Evolutionary conservation across 345 rosid species (phyloP), one percentile per base, ranked within the genome.

Genomic region (Chamaenerion angustifolium): DNA sequence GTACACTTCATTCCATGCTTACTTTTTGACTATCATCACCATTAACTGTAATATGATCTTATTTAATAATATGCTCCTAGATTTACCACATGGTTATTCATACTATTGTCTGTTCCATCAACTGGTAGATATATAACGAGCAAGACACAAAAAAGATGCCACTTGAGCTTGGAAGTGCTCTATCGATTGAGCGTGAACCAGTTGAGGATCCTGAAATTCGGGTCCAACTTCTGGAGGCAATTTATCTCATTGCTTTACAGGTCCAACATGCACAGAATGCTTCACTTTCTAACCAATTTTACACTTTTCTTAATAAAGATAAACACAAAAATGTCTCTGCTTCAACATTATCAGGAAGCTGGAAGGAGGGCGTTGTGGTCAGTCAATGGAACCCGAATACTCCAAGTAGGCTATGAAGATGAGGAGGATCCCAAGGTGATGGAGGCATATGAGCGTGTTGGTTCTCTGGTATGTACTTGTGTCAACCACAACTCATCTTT

Each of bases 351-450:
- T 37, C 70, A 89, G 97, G 95, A 89, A 58, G 85, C 82, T 0
- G 95, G 94, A 21, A 75, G 71, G 55, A 79, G 94, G 55, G 82
- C 94, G 11, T 76, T 90, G 58, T 86, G 98, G 95, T 79, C 92
- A 9, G 62, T 86, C 48, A 90, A 83, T 43, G 98, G 92, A 59
- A 85, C 98, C 12, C 48, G 85, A 49, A 78, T 90, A 56, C 71
- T 90, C 15, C 86, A 90, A 73, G 52, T 83, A 23, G 98, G 98
- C 10, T 86, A 90, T 23, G 94, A 78, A 70, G 85, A 83, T 13
- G 98, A 90, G 68, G 79, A 76, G 57, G 76, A 90, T 71, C 75
- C 82, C 17, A 81, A 81, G 81, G 98, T 77, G 48, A 83, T 90
- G 86, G 84, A 80, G 75, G 95, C 98, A 6, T 90, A 73, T 11